phyloP scores from a whole-genome alignment of 116 monocot genomes.

The Cymodocea nodosa region DNA sequence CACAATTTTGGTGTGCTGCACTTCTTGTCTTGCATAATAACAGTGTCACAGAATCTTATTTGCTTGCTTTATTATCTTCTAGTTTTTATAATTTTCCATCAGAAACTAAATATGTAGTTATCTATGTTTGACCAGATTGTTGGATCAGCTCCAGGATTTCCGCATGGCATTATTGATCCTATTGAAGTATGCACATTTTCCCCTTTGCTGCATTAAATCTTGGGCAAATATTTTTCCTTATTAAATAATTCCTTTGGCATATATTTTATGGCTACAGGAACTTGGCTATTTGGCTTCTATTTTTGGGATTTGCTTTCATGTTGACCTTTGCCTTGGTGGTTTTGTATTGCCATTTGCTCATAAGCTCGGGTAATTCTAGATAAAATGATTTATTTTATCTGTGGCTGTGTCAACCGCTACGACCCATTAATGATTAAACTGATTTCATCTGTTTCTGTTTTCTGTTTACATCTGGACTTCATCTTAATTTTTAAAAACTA shows the following conservation, averaged over 20 bases:
- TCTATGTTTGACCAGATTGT: slow-evolving; percentile 47
- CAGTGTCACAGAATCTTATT: neutral
- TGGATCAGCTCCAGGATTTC: slow-evolving; percentile 97
- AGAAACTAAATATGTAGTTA: neutral
- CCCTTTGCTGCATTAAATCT: too few species aligned
- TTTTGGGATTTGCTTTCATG: slow-evolving; percentile 74
- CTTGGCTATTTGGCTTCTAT: slow-evolving; percentile 72
- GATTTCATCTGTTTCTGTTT: too few species aligned
- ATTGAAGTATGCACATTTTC: slow-evolving; percentile 51
- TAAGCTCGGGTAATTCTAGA: slow-evolving; percentile 69
- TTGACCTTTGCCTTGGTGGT: slow-evolving; percentile 96
- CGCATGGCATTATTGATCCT: slow-evolving; percentile 95
- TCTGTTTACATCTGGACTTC: too few species aligned
- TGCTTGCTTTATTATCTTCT: neutral
- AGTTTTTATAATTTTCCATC: neutral
- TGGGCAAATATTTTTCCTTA: too few species aligned
- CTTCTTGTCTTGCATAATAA: neutral
- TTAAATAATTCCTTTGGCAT: neutral
- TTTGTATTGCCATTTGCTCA: slow-evolving; percentile 98
- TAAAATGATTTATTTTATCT: too few species aligned
- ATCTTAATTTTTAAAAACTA: too few species aligned
- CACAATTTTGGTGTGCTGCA: slow-evolving; percentile 69
- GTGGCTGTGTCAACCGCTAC: too few species aligned
- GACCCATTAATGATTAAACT: too few species aligned
- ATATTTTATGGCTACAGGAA: slow-evolving; percentile 33